These are phyloP conservation scores for Sambucus nigra DNA, from an alignment of 129 eudicot genomes.

Conservation along the genomic window DNA sequence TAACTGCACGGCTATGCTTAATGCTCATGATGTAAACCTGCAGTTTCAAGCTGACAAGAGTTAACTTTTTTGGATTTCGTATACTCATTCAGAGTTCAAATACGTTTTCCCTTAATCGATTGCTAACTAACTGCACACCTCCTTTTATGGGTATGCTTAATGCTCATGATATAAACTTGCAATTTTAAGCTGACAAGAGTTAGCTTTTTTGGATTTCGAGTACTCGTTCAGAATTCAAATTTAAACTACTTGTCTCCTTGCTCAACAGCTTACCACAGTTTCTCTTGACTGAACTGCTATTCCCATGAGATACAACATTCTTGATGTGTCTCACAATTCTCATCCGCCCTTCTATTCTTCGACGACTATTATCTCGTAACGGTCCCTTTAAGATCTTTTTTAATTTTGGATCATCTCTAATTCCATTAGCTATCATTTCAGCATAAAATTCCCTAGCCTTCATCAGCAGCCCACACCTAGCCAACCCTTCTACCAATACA, in stretches of 20 bases:
- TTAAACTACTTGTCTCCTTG: constrained; percentile 2
- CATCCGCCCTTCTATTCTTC: constrained; percentile 16
- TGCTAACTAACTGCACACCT: too few relatives aligned
- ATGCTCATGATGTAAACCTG: background rate
- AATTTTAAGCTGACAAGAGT: background rate
- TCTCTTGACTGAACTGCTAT: background rate
- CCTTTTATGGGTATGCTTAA: background rate
- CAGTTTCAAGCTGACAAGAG: background rate
- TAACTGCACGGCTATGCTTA: background rate
- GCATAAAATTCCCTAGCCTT: constrained; percentile 54
- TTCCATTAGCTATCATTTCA: constrained; percentile 56
- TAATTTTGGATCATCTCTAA: constrained; percentile 58
- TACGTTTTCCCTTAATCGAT: too few relatives aligned
- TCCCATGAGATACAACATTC: constrained; percentile 15
- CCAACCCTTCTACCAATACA: constrained; percentile 57
- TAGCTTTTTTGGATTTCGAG: background rate
- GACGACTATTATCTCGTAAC: constrained; percentile 8
- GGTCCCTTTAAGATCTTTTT: constrained; percentile 43
- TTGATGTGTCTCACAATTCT: constrained; percentile 15
- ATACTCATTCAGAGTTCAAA: background rate
- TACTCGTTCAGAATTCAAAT: background rate
- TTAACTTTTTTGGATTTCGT: background rate
- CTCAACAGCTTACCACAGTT: constrained; percentile 18
- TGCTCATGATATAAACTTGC: background rate
- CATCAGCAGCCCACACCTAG: constrained; percentile 28